Conservation (phyloP, 2,329 filamentous ascomycete species). For the Penicillium sp. region DNA sequence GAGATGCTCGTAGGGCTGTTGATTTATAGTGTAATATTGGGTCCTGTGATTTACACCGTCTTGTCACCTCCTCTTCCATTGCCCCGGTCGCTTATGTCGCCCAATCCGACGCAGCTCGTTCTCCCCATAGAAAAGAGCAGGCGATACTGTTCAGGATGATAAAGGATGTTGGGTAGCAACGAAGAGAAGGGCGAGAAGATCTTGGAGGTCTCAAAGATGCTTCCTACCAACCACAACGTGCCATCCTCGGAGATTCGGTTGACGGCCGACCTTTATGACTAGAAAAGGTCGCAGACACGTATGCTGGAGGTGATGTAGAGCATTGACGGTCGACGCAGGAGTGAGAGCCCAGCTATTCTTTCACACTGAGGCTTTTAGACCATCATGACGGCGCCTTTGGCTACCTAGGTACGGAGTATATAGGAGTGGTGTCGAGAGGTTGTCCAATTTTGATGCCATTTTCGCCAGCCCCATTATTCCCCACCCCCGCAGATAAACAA, state of each 20-base stretch:
- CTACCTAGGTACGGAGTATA: background rate
- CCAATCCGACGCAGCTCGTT: background rate
- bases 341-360: background rate
- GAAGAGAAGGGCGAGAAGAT: background rate
- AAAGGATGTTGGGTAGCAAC: background rate
- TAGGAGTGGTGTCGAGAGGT: background rate
- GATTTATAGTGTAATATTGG: too few species aligned
- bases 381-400: background rate
- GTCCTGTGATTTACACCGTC: too few species aligned
- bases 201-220: background rate
- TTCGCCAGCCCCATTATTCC: background rate
- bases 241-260: background rate
- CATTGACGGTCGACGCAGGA: background rate
- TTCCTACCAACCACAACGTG: background rate
- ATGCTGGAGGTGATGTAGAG: background rate
- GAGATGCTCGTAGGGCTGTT: too few species aligned
- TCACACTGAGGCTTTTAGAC: background rate
- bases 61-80: background rate
- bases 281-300: background rate
- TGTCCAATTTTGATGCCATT: background rate
- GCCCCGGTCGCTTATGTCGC: too few species aligned
- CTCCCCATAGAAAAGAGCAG: background rate
- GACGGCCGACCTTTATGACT: background rate
- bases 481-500: background rate
- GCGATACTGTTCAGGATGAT: background rate